Percentiles rank a stretch among this genome's conserved stretches.
These are phyloP conservation scores for Paxillus involutus DNA, from an alignment of 768 basidiomycete genomes.

Conservation along the genomic window DNA sequence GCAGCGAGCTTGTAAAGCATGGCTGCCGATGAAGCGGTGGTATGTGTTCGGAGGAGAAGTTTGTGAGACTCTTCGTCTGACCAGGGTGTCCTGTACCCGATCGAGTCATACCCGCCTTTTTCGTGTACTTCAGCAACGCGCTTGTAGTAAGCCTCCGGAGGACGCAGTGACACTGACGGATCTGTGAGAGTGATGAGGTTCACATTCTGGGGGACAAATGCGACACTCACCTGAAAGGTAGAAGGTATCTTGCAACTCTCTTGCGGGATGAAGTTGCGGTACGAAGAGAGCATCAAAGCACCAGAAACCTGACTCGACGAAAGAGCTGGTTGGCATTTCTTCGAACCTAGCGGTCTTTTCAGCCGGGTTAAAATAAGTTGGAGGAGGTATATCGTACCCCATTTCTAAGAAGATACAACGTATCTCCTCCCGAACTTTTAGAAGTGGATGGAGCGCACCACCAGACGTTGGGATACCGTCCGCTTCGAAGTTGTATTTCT, in stretches of 20 bases:
- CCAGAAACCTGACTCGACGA: constrained; percentile 99
- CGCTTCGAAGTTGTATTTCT: constrained; percentile 99
- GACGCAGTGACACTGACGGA: constrained; percentile 72
- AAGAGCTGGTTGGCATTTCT: constrained; percentile 96
- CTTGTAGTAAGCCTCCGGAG: constrained; percentile 81
- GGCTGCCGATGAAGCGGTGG: constrained; percentile 89
- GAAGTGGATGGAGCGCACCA: constrained; percentile 91
- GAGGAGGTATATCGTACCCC: constrained; percentile 62
- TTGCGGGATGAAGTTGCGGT: constrained; percentile 97
- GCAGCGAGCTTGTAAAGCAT: constrained; percentile 96
- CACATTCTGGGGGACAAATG: neutral
- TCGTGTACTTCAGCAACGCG: constrained; percentile 83
- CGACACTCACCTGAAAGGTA: constrained; percentile 78
- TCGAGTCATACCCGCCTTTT: constrained; percentile 86
- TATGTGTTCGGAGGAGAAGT: constrained; percentile 93
- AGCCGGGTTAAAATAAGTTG: neutral
- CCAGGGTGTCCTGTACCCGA: constrained; percentile 98
- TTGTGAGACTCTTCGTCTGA: constrained; percentile 88
- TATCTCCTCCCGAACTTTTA: constrained; percentile 98
- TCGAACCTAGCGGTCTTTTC: constrained; percentile 65
- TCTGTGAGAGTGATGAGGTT: constrained; percentile 45
- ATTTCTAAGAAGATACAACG: constrained; percentile 98
- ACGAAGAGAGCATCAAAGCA: constrained; percentile 98
- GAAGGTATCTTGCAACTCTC: constrained; percentile 98
- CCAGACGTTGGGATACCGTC: constrained; percentile 88